Base-by-base conservation (phyloP, 2,329 filamentous ascomycete species). In the Passalora sequoiae region DNA sequence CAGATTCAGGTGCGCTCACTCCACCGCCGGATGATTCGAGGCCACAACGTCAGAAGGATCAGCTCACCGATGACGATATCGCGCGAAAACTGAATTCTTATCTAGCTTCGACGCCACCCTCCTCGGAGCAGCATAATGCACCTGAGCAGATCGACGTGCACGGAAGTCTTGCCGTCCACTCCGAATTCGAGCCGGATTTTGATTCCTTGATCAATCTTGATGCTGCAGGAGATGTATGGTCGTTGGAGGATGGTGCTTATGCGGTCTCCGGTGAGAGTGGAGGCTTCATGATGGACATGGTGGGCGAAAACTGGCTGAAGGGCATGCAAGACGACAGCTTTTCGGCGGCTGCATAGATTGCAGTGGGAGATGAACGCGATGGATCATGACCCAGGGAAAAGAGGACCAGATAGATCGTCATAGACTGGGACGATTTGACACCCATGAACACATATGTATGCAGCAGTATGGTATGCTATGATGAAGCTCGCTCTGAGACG, bases 91-190 rank as follows among this genome's bases (percentile, higher is more conserved):
- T 74, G 17, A 70, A 71, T 56, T 68, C 66, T 1, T 74, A 71
- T 64, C 66, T 74, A n/a, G 70, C 70, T 8, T 69, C 68, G 27
- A 73, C 71, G 2, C 71, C 71, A 3, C 71, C 71, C 2, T 67
- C 70, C 21, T 70, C 61, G 4, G 61, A 62, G 12, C 48, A 48
- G 38, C 44, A 55, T 35, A 25, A 44, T 40, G 25, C 30, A 17
- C 42, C 38, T 29, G 44, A 47, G 21, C 24, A 25, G 27, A 20
- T 37, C 10, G 38, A 40, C 6, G 16, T 46, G 10, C 13, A 32
- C n/a, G 37, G 29, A 7, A 12, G 25, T 21, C 13, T 12, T 12
- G 15, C 10, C 21, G 22, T 32, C 15, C 32, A 29, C 28, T 43
- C 46, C 1, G 59, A 61, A 9, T 55, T 60, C 30, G 63, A 66